Evolutionary conservation across 768 basidiomycete species (phyloP), one percentile per base, ranked within the genome.

Genomic region (Lentinula boryana): DNA sequence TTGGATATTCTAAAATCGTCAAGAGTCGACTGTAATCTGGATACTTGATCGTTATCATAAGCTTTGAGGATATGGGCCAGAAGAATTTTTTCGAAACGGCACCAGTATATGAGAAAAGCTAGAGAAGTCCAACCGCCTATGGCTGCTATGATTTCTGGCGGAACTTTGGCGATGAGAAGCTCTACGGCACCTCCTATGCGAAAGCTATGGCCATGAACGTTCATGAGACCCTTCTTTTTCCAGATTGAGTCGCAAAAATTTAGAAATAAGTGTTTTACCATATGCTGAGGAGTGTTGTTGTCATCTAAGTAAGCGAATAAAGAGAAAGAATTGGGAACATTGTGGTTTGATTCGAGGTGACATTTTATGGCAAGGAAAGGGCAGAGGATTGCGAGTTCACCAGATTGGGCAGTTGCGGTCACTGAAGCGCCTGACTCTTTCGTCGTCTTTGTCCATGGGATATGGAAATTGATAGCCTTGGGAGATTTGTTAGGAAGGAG

Each of bases 401-500:
- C n/a, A n/a, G n/a, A n/a, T n/a, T n/a, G n/a, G 12, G 1, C 1
- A 70, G 58, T 35, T 75, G 74, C 9, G 65, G 1, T 71, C 3
- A n/a, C n/a, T n/a, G n/a, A n/a, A n/a, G n/a, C n/a, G n/a, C 76
- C 70, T 0, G 40, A 35, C 3, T 65, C 32, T 0, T 58, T 38
- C 0, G 71, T 73, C 0, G 71, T 72, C 56, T 78, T 76, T 0
- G 73, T 70, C 69, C 72, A 74, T 0, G 76, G 75, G 5, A 78
- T 72, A 35, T 69, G 70, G 23, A 64, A 67, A 8, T 63, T 60
- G 10, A 68, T n/a, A n/a, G 62, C 41, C 59, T 66, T 36, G 35
- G 10, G 35, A 12, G 33, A 16, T 32, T 53, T 50, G 15, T 33
- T 23, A 7, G n/a, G n/a, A n/a, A n/a, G n/a, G n/a, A n/a, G n/a